Evolutionary conservation across 2,329 filamentous ascomycete genomes (phyloP).

Genomic region (Cercospora sp.): DNA sequence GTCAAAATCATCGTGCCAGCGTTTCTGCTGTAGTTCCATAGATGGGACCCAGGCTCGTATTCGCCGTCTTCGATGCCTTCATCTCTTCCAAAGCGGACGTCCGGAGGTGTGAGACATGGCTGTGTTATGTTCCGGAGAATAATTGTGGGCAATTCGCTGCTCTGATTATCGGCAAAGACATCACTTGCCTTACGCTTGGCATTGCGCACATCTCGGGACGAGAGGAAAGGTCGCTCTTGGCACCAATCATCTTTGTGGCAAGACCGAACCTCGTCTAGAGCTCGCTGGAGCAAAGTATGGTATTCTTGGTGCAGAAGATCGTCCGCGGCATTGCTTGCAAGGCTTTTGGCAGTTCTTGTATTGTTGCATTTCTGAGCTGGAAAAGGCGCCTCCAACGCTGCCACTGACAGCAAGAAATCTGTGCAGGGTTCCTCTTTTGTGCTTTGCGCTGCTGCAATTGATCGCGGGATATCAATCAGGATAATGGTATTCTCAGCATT

Average conservation of each 20-base stretch:
- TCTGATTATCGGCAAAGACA: not conserved
- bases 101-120: not conserved
- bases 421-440: conserved; percentile 42
- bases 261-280: not conserved
- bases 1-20: not conserved
- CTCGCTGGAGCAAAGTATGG: conserved; percentile 18
- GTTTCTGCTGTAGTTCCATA: not conserved
- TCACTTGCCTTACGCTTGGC: conserved; percentile 30
- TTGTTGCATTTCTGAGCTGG: conserved; percentile 47
- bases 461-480: conserved; percentile 68
- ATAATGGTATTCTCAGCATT: conserved; percentile 53
- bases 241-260: not conserved
- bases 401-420: conserved; percentile 49
- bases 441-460: conserved; percentile 66
- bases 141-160: not conserved
- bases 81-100: not conserved
- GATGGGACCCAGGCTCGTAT: conserved; percentile 4
- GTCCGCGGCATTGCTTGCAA: conserved; percentile 38
- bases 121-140: conserved; percentile 4
- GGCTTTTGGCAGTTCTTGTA: conserved; percentile 54
- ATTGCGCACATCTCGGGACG: not conserved
- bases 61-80: not conserved
- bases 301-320: conserved; percentile 42
- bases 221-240: not conserved
- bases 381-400: conserved; percentile 51